Evolutionary conservation across 179 eudicot genomes (phyloP).

Genomic region (Drosera spatulata): DNA sequence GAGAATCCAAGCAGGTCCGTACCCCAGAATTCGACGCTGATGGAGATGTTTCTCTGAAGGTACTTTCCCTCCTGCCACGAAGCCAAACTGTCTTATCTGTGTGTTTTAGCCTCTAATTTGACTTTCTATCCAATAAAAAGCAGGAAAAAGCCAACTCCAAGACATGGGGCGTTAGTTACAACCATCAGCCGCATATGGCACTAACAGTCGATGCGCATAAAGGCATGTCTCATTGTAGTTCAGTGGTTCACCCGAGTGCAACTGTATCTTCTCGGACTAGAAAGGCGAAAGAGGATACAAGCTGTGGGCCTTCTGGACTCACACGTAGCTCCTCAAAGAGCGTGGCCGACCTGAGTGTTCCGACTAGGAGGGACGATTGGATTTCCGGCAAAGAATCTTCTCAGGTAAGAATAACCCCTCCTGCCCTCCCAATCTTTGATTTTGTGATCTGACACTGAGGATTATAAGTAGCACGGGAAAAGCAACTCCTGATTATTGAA

Average conservation of each 20-base stretch:
- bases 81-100: no score
- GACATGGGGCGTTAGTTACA: constrained; percentile 21
- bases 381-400: constrained; percentile 17
- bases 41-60: constrained; percentile 29
- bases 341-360: constrained; percentile 15
- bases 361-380: constrained; percentile 29
- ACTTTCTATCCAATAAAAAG: constrained; percentile 1
- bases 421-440: no score
- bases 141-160: constrained; percentile 42
- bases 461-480: background rate
- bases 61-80: background rate
- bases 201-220: constrained; percentile 48
- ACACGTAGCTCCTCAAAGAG: constrained; percentile 10
- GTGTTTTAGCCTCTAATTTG: no score
- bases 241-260: constrained; percentile 43
- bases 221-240: constrained; percentile 32
- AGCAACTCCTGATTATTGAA: background rate
- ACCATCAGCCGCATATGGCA: constrained; percentile 33
- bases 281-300: constrained; percentile 19
- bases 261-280: constrained; percentile 21
- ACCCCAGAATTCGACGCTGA: constrained; percentile 25
- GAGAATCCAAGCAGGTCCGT: constrained; percentile 32
- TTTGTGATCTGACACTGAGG: no score
- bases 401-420: constrained; percentile 1
- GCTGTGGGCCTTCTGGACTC: constrained; percentile 8